Evolutionary conservation across 176 grass and related monocot species (phyloP), one percentile per base, ranked within the genome.

Genomic region (Musa acuminata): DNA sequence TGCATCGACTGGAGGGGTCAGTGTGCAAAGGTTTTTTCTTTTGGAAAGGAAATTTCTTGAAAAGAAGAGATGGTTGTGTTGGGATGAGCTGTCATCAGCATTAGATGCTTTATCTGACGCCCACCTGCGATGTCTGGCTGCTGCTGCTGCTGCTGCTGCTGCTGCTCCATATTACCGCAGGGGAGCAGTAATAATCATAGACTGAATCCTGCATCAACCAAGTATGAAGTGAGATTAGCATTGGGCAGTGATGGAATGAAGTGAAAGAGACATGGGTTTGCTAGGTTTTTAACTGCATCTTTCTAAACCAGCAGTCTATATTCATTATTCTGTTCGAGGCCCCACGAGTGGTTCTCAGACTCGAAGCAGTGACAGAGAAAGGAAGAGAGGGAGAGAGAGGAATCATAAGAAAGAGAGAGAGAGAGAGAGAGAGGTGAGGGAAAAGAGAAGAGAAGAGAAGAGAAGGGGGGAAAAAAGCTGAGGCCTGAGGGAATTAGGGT

Each of bases 21-120:
- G 55, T 20, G 75, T 29, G 72, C 71, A 71, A 86, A 79, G 68
- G 85, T 60, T 60, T 71, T 71, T 71, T 51, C 49, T 71, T 51
- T 71, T 71, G 49, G 43, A 71, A 71, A 52, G 20, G 11, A 22
- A 23, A 23, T 72, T 51, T 54, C 49, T 73, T 73, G 1, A 86
- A 79, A 80, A 68, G 83, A 81, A 13, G 53, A 62, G 77, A 70
- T 22, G 66, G 55, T 22, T 69, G 86, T 81, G 81, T 84, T 88
- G 89, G 89, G 79, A 72, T 86, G 89, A 88, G 86, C 83, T 92
- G 86, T 84, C 89, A 77, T 73, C 83, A 86, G 89, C 89, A 92
- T 88, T 92, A 92, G 86, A 92, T 92, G 89, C 89, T 84, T 80
- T 84, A 64, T 79, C 80, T 85, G 83, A 83, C 62, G 66, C 78